These are phyloP conservation scores for Pythium monospermum DNA, from an alignment of 352 stramenopile species.

Conservation along the genomic window DNA sequence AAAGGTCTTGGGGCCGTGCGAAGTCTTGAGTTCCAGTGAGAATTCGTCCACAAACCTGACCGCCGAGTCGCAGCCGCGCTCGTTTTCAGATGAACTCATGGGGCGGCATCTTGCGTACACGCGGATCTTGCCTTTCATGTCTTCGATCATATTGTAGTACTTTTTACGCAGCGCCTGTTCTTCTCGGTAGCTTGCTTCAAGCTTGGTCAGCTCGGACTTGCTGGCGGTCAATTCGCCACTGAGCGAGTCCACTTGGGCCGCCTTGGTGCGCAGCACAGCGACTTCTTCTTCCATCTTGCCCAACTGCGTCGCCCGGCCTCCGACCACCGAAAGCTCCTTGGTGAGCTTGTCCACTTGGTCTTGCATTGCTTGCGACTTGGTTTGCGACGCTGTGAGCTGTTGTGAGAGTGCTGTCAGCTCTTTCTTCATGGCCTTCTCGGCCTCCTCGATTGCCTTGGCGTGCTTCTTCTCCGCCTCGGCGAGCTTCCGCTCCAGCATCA, in stretches of 20 bases:
- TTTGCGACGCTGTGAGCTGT: slow-evolving; percentile 50
- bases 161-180: slow-evolving; percentile 91
- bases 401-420: slow-evolving; percentile 39
- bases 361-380: slow-evolving; percentile 34
- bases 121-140: slow-evolving; percentile 95
- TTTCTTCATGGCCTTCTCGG: slow-evolving; percentile 44
- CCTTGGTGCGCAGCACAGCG: slow-evolving; percentile 37
- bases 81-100: slow-evolving; percentile 84
- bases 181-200: slow-evolving; percentile 80
- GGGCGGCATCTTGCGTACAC: slow-evolving; percentile 90
- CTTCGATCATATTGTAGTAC: slow-evolving; percentile 95
- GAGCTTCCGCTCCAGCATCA: slow-evolving; percentile 51
- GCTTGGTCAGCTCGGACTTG: slow-evolving; percentile 32
- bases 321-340: slow-evolving; percentile 37
- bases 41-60: slow-evolving; percentile 78
- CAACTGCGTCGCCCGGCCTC: slow-evolving; percentile 49
- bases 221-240: slow-evolving; percentile 32
- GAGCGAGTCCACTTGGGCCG: slow-evolving; percentile 45
- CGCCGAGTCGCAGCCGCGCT: slow-evolving; percentile 62
- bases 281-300: slow-evolving; percentile 64
- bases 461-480: slow-evolving; percentile 77
- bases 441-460: slow-evolving; percentile 62
- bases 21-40: slow-evolving; percentile 79
- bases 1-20: slow-evolving; percentile 83
- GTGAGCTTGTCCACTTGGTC: slow-evolving; percentile 43